Conservation (phyloP, 768 basidiomycete genomes). For the Tulasnella calospora region DNA sequence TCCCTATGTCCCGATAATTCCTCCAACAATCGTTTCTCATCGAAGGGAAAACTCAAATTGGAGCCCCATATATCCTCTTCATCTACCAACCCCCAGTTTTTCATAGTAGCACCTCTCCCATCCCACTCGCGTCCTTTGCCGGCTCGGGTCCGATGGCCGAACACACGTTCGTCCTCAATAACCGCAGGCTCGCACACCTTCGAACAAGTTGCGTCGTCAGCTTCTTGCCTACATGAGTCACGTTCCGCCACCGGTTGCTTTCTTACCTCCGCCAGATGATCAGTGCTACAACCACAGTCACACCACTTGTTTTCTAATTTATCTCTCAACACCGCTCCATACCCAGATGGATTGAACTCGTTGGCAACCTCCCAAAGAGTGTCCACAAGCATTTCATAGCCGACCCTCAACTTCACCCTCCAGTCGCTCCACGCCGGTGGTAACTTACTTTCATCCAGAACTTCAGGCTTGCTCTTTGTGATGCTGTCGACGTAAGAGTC, state of each 20-base stretch:
- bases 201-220: not conserved
- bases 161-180: conserved; percentile 62
- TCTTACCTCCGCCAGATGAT: conserved; percentile 56
- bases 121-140: conserved; percentile 77
- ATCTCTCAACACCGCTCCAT: conserved; percentile 62
- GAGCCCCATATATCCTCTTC: conserved; percentile 76
- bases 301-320: conserved; percentile 74
- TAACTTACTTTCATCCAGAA: conserved; percentile 14
- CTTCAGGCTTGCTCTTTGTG: conserved; percentile 13
- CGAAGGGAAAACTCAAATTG: conserved; percentile 57
- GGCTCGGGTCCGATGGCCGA: conserved; percentile 39
- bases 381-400: conserved; percentile 60
- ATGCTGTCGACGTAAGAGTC: conserved; percentile 12
- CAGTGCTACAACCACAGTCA: conserved; percentile 75
- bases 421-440: conserved; percentile 53
- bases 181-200: conserved; percentile 66
- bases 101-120: conserved; percentile 60
- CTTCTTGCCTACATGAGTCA: not conserved
- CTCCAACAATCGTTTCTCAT: conserved; percentile 30
- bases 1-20: conserved; percentile 50
- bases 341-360: conserved; percentile 44
- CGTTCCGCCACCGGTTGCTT: not conserved
- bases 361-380: conserved; percentile 65
- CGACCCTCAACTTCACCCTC: conserved; percentile 54
- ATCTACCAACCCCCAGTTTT: conserved; percentile 68